These are phyloP conservation scores for Backusella westeae DNA, from an alignment of 192 early-diverging fungal genomes.

Conservation along the genomic window DNA sequence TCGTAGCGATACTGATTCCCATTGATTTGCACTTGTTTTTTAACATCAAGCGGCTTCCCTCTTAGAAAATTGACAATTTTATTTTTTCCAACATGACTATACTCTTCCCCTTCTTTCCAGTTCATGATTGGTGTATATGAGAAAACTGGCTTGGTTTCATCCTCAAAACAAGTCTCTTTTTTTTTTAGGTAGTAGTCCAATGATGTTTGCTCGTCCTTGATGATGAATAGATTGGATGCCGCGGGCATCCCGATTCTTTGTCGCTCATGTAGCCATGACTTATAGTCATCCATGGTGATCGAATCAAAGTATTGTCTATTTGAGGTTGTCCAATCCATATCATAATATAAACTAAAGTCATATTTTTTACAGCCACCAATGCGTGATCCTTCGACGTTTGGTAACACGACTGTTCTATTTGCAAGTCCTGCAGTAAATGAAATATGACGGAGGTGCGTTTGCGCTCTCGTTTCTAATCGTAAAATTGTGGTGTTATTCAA, in stretches of 20 bases:
- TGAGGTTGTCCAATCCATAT: conserved; percentile 17
- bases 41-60: not conserved
- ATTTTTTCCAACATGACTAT: not conserved
- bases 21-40: not conserved
- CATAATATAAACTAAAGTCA: conserved; percentile 37
- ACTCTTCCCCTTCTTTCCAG: not conserved
- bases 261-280: conserved; percentile 28
- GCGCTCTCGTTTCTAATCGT: conserved; percentile 33
- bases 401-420: conserved; percentile 36
- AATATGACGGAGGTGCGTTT: conserved; percentile 34
- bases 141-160: not conserved
- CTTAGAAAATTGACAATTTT: not conserved
- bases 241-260: not conserved
- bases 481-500: not conserved
- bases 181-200: not conserved
- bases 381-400: conserved; percentile 33
- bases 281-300: conserved; percentile 30
- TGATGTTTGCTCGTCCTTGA: not conserved
- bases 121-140: not conserved
- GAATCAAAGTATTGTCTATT: conserved; percentile 22
- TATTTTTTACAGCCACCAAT: conserved; percentile 29
- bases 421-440: conserved; percentile 23
- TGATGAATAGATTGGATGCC: not conserved
- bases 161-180: not conserved
- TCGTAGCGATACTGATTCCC: not conserved